Conservation (phyloP, 2,329 filamentous ascomycete genomes). For the Rhexocercosporidium sp. region DNA sequence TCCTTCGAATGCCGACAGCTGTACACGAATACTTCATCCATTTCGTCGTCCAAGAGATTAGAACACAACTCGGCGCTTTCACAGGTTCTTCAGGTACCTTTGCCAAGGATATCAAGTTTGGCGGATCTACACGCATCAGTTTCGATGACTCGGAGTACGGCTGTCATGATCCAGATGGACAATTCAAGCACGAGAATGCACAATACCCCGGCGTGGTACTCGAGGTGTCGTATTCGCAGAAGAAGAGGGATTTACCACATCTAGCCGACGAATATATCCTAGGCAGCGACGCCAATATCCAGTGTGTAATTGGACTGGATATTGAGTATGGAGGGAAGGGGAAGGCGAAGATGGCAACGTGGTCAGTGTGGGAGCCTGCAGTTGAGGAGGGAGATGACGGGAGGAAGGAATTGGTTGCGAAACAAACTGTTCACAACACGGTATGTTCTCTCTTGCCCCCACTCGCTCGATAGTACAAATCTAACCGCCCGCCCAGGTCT, state of each 20-base stretch:
- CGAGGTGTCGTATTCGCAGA: slow-evolving; percentile 39
- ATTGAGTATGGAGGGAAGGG: slow-evolving; percentile 37
- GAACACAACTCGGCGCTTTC: neutral
- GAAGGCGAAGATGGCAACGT: no score
- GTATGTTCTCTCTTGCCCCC: no score
- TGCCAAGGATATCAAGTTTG: neutral
- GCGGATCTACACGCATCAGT: neutral
- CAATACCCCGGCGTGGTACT: slow-evolving; percentile 4
- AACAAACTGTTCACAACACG: no score
- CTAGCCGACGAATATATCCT: slow-evolving; percentile 44
- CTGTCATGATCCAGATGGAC: neutral
- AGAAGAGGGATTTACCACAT: slow-evolving; percentile 35
- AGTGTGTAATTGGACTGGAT: slow-evolving; percentile 42
- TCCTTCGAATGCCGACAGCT: neutral
- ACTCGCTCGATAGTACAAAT: no score
- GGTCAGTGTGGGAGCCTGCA: no score
- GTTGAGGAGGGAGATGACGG: no score
- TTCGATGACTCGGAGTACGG: neutral
- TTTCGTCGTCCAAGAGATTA: neutral
- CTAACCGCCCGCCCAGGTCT: no score
- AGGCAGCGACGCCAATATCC: slow-evolving; percentile 36
- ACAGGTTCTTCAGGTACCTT: neutral
- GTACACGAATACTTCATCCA: neutral
- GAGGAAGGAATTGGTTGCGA: no score
- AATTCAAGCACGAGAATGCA: neutral